phyloP scores from a whole-genome alignment of 2,329 filamentous ascomycete genomes.

The Ilyonectria sp. region DNA sequence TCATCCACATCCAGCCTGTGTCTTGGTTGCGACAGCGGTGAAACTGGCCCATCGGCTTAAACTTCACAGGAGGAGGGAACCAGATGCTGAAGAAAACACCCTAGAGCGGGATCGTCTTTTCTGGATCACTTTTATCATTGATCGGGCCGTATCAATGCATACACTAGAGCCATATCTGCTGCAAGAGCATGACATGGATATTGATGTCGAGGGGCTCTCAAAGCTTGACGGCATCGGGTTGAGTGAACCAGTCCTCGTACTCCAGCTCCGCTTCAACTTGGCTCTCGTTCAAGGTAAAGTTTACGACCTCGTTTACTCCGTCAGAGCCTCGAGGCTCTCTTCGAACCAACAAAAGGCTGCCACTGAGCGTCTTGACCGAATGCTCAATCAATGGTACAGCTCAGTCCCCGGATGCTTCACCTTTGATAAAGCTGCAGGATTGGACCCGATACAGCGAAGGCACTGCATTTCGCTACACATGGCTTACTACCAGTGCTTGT shows the following conservation, averaged over 20 bases:
- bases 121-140: conserved; percentile 34
- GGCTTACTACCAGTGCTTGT: too few species aligned
- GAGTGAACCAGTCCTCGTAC: neutral
- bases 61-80: neutral
- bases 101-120: neutral
- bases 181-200: conserved; percentile 24
- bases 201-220: neutral
- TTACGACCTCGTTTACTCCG: conserved; percentile 26
- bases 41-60: conserved; percentile 21
- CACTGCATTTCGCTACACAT: too few species aligned
- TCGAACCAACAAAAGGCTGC: too few species aligned
- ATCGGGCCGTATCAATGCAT: conserved; percentile 7
- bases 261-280: neutral
- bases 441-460: too few species aligned
- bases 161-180: conserved; percentile 25
- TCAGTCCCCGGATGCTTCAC: too few species aligned
- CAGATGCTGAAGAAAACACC: neutral
- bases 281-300: conserved; percentile 32
- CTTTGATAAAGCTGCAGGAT: too few species aligned
- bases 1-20: conserved; percentile 1
- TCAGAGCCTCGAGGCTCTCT: neutral
- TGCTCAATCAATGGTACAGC: too few species aligned
- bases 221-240: too few species aligned
- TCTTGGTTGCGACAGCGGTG: conserved; percentile 25
- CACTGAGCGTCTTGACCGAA: too few species aligned